Conservation (phyloP, 495 filamentous ascomycete species). For the Podospora fimiseda region DNA sequence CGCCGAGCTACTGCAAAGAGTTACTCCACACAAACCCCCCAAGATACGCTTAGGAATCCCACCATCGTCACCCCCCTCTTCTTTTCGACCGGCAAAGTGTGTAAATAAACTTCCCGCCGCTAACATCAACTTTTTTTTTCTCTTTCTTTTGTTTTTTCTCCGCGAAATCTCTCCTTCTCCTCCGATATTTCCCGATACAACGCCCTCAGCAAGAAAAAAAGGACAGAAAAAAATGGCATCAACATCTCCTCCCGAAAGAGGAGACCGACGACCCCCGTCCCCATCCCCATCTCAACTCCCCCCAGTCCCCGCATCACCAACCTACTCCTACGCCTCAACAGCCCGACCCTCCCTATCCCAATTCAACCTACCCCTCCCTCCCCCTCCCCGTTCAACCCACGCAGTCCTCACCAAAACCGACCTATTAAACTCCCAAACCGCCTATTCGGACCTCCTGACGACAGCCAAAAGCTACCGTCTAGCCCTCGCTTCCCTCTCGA, state of each 20-base stretch:
- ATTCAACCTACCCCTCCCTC: slow-evolving; percentile 52
- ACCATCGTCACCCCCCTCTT: background rate
- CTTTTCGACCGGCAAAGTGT: background rate
- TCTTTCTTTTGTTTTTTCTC: background rate
- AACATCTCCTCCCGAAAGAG: slow-evolving; percentile 11
- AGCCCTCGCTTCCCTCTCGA: slow-evolving; percentile 50
- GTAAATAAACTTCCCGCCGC: background rate
- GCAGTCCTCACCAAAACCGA: slow-evolving; percentile 54
- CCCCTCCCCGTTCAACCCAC: slow-evolving; percentile 48
- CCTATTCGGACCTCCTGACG: slow-evolving; percentile 53
- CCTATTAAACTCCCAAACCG: slow-evolving; percentile 51
- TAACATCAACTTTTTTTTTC: background rate
- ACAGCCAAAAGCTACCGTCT: slow-evolving; percentile 55
- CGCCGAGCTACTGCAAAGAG: background rate
- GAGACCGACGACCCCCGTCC: slow-evolving; percentile 32
- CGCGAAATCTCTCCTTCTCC: background rate
- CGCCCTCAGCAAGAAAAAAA: no score
- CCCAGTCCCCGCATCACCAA: slow-evolving; percentile 51
- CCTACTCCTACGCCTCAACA: slow-evolving; percentile 56
- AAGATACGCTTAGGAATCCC: background rate
- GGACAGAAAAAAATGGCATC: background rate
- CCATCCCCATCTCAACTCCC: slow-evolving; percentile 44
- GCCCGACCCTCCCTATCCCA: slow-evolving; percentile 47
- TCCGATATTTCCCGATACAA: background rate
- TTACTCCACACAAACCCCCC: background rate